phyloP scores from a whole-genome alignment of 2,329 filamentous ascomycete species.

The Hymenoscyphus salicellus region DNA sequence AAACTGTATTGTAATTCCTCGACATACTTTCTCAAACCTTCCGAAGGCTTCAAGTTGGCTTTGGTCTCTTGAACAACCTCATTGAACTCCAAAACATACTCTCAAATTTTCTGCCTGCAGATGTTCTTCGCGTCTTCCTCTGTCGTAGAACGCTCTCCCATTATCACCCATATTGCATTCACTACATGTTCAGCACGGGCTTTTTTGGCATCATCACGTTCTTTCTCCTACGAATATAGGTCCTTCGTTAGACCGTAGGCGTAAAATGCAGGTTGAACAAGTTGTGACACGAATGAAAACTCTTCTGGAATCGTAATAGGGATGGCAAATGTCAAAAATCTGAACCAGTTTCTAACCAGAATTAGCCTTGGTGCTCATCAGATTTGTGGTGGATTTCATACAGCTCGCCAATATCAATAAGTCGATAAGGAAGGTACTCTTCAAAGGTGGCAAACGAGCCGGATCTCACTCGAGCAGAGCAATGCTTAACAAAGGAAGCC shows the following conservation, averaged over 20 bases:
- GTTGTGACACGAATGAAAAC: background rate
- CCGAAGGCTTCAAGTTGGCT: background rate
- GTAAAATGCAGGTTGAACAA: background rate
- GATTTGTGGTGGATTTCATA: background rate
- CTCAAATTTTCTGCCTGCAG: background rate
- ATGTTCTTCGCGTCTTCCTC: background rate
- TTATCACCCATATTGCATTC: conserved; percentile 9
- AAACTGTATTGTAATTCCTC: background rate
- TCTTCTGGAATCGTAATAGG: conserved; percentile 11
- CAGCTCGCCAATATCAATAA: conserved; percentile 5
- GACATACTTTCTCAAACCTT: background rate
- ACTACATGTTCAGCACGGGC: background rate
- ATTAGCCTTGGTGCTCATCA: background rate
- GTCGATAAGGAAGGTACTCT: conserved; percentile 8
- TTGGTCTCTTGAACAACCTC: background rate
- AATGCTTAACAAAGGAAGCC: background rate
- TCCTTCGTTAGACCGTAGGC: conserved; percentile 3
- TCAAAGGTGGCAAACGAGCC: background rate
- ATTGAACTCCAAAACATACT: background rate
- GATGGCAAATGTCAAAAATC: conserved; percentile 8
- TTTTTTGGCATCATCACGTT: background rate
- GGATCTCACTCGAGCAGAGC: background rate
- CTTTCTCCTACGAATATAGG: conserved; percentile 5
- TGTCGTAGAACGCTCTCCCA: background rate
- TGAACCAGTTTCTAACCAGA: conserved; percentile 4